Percentiles rank a stretch among this genome's conserved stretches.
Evolutionary conservation across 192 early-diverging fungal genomes (phyloP).

Genomic region (Coemansia sp.): DNA sequence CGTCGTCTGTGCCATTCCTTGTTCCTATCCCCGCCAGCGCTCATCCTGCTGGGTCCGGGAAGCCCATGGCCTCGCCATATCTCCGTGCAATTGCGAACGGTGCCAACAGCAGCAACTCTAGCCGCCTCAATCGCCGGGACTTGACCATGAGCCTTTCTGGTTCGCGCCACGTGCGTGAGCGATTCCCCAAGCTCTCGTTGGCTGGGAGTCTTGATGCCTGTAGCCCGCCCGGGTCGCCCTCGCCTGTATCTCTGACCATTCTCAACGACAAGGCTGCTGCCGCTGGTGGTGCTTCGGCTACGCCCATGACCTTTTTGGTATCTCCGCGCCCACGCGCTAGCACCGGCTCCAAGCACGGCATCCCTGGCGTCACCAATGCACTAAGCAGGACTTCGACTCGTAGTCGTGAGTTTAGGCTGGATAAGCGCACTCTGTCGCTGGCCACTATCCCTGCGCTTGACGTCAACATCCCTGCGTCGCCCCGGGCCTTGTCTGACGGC

Average conservation of each 20-base stretch:
- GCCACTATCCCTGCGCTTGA: slow-evolving; percentile 36
- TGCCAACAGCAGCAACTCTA: slow-evolving; percentile 8
- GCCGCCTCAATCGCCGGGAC: slow-evolving; percentile 16
- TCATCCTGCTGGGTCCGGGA: slow-evolving; percentile 1
- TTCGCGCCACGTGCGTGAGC: slow-evolving; percentile 25
- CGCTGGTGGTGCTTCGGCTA: not conserved
- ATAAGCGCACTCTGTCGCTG: slow-evolving; percentile 39
- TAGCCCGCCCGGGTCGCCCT: slow-evolving; percentile 28
- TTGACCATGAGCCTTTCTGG: slow-evolving; percentile 13
- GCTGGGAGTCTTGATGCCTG: slow-evolving; percentile 10
- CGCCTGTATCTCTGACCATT: slow-evolving; percentile 14
- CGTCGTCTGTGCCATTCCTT: slow-evolving; percentile 49
- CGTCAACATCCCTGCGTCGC: slow-evolving; percentile 28
- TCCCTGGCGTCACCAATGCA: slow-evolving; percentile 8
- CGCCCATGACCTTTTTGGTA: slow-evolving; percentile 51
- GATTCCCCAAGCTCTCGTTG: slow-evolving; percentile 36
- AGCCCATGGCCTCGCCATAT: slow-evolving; percentile 35
- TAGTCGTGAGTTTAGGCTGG: slow-evolving; percentile 29
- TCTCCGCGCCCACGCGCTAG: slow-evolving; percentile 43
- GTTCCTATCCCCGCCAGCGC: slow-evolving; percentile 23
- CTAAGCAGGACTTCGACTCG: slow-evolving; percentile 21
- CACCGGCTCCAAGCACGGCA: slow-evolving; percentile 30
- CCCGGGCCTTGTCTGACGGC: slow-evolving; percentile 27
- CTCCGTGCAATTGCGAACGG: slow-evolving; percentile 45
- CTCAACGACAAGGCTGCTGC: slow-evolving; percentile 10